Evolutionary conservation across 345 rosid genomes (phyloP).

Genomic region (Moricandia arvensis): DNA sequence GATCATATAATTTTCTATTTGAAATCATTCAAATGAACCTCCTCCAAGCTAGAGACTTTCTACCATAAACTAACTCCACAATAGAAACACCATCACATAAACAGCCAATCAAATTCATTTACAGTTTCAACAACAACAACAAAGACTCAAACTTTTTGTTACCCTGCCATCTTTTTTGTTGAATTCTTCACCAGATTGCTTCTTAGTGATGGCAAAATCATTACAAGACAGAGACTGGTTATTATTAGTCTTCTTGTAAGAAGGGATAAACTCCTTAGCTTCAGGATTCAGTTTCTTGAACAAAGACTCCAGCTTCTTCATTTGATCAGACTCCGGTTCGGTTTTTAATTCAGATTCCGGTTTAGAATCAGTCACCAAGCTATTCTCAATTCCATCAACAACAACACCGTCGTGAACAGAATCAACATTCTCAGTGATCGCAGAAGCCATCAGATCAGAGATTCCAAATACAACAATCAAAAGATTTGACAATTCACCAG

Average conservation of each 20-base stretch:
- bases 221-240: slow-evolving; percentile 13
- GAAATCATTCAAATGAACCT: too few relatives aligned
- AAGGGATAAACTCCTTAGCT: slow-evolving; percentile 66
- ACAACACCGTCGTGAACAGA: slow-evolving; percentile 4
- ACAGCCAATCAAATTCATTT: slow-evolving; percentile 2
- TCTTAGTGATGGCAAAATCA: slow-evolving; percentile 11
- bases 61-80: too few relatives aligned
- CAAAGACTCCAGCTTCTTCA: slow-evolving; percentile 58
- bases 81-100: too few relatives aligned
- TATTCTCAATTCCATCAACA: slow-evolving; percentile 12
- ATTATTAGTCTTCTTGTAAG: slow-evolving; percentile 30
- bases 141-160: not conserved
- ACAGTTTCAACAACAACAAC: not conserved
- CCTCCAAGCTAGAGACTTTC: too few relatives aligned
- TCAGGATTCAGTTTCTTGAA: slow-evolving; percentile 60
- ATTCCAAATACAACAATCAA: too few relatives aligned
- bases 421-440: slow-evolving; percentile 16
- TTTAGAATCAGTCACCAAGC: slow-evolving; percentile 27
- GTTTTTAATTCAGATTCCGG: slow-evolving; percentile 25
- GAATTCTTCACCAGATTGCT: slow-evolving; percentile 28
- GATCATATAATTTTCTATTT: too few relatives aligned
- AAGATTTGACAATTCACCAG: too few relatives aligned
- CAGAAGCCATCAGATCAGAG: slow-evolving; percentile 39
- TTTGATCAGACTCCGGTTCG: slow-evolving; percentile 31
- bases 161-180: slow-evolving; percentile 27